These are phyloP conservation scores for Lanmaoa pseudosensibilis DNA, from an alignment of 768 basidiomycete species.

Conservation along the genomic window DNA sequence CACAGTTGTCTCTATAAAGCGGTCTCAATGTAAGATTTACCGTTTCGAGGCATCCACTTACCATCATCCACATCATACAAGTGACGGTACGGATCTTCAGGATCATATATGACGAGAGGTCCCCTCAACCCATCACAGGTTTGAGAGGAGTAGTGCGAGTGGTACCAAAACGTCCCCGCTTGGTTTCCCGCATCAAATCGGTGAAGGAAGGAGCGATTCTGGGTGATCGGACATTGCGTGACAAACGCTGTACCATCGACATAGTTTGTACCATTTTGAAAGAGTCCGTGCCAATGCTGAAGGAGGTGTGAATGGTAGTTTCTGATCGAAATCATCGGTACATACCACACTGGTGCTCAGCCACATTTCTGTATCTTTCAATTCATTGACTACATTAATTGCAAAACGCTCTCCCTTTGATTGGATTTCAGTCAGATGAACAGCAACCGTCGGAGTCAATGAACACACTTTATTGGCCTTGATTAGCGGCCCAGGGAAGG, in stretches of 20 bases:
- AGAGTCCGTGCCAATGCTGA: slow-evolving; percentile 59
- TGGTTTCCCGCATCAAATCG: slow-evolving; percentile 21
- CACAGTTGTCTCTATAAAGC: slow-evolving; percentile 21
- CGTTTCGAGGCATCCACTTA: slow-evolving; percentile 5
- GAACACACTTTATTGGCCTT: slow-evolving; percentile 32
- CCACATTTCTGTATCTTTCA: slow-evolving; percentile 49
- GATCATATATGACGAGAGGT: slow-evolving; percentile 43
- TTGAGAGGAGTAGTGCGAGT: slow-evolving; percentile 41
- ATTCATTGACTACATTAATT: slow-evolving; percentile 46
- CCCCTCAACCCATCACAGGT: slow-evolving; percentile 40
- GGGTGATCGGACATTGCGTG: slow-evolving; percentile 35
- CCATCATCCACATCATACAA: slow-evolving; percentile 50
- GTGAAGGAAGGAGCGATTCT: slow-evolving; percentile 26
- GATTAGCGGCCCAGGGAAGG: slow-evolving; percentile 49
- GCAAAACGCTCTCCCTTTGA: slow-evolving; percentile 39
- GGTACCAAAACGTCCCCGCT: slow-evolving; percentile 37
- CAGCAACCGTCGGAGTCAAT: not conserved
- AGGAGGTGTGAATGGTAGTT: not conserved
- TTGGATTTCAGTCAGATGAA: not conserved
- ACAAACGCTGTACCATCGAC: slow-evolving; percentile 46
- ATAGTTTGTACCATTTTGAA: slow-evolving; percentile 44
- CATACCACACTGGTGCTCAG: slow-evolving; percentile 47
- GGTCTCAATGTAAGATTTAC: not conserved
- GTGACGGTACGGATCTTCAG: slow-evolving; percentile 36
- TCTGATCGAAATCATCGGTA: not conserved